A percentile compares a stretch with the other conserved stretches of the same genome.
Evolutionary conservation across 2,329 filamentous ascomycete genomes (phyloP).

Genomic region (Hymenoscyphus infarciens): DNA sequence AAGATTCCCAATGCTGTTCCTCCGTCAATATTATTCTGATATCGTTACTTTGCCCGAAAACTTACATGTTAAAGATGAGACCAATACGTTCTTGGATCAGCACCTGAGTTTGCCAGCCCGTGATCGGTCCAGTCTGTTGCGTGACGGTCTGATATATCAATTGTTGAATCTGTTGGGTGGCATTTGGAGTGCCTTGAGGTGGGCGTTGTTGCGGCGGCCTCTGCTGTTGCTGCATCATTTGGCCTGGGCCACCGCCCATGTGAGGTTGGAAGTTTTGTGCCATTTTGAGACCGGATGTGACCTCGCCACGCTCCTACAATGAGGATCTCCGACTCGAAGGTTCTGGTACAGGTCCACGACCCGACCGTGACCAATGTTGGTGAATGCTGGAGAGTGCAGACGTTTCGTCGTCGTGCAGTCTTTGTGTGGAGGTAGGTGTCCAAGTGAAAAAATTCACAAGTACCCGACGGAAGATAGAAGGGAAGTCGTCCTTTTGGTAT

Average conservation of each 20-base stretch:
- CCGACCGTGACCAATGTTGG: slow-evolving; percentile 22
- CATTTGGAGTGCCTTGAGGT: slow-evolving; percentile 15
- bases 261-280: slow-evolving; percentile 35
- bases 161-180: slow-evolving; percentile 26
- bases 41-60: neutral
- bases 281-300: slow-evolving; percentile 31
- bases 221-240: slow-evolving; percentile 32
- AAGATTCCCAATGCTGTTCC: slow-evolving; percentile 30
- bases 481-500: slow-evolving; percentile 19
- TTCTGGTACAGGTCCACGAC: slow-evolving; percentile 23
- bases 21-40: neutral
- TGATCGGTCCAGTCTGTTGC: slow-evolving; percentile 24
- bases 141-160: slow-evolving; percentile 29
- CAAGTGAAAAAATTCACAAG: slow-evolving; percentile 3
- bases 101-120: slow-evolving; percentile 31
- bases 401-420: slow-evolving; percentile 8
- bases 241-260: slow-evolving; percentile 29
- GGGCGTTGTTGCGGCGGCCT: slow-evolving; percentile 20
- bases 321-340: slow-evolving; percentile 21
- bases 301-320: slow-evolving; percentile 28
- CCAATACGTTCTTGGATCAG: slow-evolving; percentile 31
- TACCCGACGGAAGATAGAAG: slow-evolving; percentile 13
- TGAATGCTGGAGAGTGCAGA: slow-evolving; percentile 12
- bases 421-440: slow-evolving; percentile 10
- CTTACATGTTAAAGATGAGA: slow-evolving; percentile 35